These are phyloP conservation scores for Backusella westeae DNA, from an alignment of 192 early-diverging fungal species.

Conservation along the genomic window DNA sequence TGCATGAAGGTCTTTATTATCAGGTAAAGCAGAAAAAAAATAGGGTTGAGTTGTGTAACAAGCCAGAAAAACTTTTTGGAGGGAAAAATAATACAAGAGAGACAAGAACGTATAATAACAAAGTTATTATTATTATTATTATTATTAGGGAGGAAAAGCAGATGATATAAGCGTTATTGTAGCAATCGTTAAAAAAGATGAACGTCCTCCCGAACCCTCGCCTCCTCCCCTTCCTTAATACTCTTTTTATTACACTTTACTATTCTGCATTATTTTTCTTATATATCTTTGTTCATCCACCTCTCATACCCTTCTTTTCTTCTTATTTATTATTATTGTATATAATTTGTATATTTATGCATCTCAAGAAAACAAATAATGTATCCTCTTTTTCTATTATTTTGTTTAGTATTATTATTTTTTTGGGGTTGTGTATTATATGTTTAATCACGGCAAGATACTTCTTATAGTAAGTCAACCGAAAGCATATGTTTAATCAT, in stretches of 20 bases:
- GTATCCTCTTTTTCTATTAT: not conserved
- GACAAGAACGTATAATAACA: not conserved
- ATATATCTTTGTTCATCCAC: not conserved
- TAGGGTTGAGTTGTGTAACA: not conserved
- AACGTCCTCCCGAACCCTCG: constrained; percentile 56
- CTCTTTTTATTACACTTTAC: not conserved
- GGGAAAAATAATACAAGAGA: not conserved
- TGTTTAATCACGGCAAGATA: not conserved
- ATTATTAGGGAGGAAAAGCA: constrained; percentile 90
- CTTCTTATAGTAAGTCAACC: not conserved
- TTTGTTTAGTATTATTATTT: not conserved
- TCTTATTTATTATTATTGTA: not conserved
- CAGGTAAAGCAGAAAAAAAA: constrained; percentile 21
- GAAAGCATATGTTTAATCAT: not conserved
- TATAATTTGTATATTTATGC: constrained; percentile 8
- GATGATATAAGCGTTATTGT: constrained; percentile 92
- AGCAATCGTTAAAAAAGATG: constrained; percentile 74
- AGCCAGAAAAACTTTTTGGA: constrained; percentile 26
- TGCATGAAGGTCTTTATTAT: constrained; percentile 79
- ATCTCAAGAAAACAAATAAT: not conserved
- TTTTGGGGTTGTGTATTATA: not conserved
- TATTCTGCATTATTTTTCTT: constrained; percentile 3
- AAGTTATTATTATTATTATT: not conserved
- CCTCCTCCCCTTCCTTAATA: constrained; percentile 11
- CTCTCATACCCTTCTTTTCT: not conserved